Conservation (phyloP, 2,329 filamentous ascomycete species). For the Ilyonectria sp. region DNA sequence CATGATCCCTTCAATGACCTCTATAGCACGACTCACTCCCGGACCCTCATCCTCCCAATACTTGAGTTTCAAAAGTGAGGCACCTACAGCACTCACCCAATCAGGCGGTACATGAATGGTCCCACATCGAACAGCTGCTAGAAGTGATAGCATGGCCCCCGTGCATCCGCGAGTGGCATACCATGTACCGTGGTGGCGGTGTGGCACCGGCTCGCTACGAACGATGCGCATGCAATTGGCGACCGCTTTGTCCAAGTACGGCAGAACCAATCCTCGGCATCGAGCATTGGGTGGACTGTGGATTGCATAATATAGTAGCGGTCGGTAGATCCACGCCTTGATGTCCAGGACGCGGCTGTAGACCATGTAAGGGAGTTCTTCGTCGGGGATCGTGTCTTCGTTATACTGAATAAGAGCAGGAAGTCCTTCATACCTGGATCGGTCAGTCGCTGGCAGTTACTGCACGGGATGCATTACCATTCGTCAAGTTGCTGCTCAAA, state of each 20-base stretch:
- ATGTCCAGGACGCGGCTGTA: slow-evolving; percentile 15
- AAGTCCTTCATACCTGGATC: slow-evolving; percentile 18
- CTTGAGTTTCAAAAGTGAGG: not conserved
- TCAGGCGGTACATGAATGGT: slow-evolving; percentile 8
- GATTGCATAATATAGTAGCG: slow-evolving; percentile 20
- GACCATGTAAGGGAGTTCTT: slow-evolving; percentile 19
- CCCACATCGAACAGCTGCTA: slow-evolving; percentile 6
- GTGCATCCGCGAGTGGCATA: slow-evolving; percentile 39
- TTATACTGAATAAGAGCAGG: slow-evolving; percentile 15
- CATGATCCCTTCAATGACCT: slow-evolving; percentile 16
- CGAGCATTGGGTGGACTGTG: slow-evolving; percentile 25
- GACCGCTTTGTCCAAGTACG: slow-evolving; percentile 30
- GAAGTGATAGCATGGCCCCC: slow-evolving; percentile 12
- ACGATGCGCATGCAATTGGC: not conserved
- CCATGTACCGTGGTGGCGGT: slow-evolving; percentile 48
- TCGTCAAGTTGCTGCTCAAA: slow-evolving; percentile 44
- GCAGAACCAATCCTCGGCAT: slow-evolving; percentile 37
- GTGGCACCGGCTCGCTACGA: slow-evolving; percentile 14
- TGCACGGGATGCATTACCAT: slow-evolving; percentile 31
- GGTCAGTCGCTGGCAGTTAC: not conserved
- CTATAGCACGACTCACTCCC: slow-evolving; percentile 11
- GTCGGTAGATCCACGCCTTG: slow-evolving; percentile 16
- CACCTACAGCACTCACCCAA: slow-evolving; percentile 1
- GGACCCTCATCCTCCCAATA: slow-evolving; percentile 26
- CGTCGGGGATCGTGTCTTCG: slow-evolving; percentile 5